Evolutionary conservation across 768 basidiomycete species (phyloP), one percentile per base, ranked within the genome.

Genomic region (Rhodotorula sphaerocarpa): DNA sequence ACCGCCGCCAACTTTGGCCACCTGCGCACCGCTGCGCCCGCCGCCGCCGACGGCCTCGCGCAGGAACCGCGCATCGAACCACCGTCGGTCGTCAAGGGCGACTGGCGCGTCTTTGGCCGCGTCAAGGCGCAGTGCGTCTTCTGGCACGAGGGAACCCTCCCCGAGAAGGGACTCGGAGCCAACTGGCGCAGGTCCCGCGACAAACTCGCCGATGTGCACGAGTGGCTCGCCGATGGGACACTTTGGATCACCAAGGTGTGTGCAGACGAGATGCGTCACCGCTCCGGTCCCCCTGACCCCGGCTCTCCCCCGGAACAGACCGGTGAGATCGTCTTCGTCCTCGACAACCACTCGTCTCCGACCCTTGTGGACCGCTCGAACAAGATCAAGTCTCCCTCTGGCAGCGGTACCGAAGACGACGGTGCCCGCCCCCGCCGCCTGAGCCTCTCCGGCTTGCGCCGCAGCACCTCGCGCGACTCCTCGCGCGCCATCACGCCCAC

Each of bases 211-310:
- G 21, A 23, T 0, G 23, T 28, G 23, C 53, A 43, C 10, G 50
- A 54, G 33, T 64, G 63, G 63, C 28, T 33, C 12, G 46, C 58
- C 11, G 52, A 46, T 1, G 63, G 63, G 0, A 45, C 41, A 16
- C 57, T 64, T 21, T 64, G 63, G 63, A 42, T 54, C 47, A 55
- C 63, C 25, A 59, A 55, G 46, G 63, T 43, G 42, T 43, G 42
- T 6, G 42, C 7, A 7, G 10, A 9, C 20, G 42, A 14, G 23
- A 10, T 20, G 18, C 9, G 27, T 14, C 23, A 30, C 5, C 3
- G 12, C 30, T 3, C 23, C 25, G n/a, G 28, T 42, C 36, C 0
- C 1, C 43, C 34, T 41, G n/a, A 25, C 25, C 36, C 18, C 7
- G 10, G 20, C 18, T 10, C 3, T 30, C n/a, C n/a, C n/a, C n/a